These are phyloP conservation scores for Gossypium lobatum DNA, from an alignment of 441 rosid genomes.

Conservation along the genomic window DNA sequence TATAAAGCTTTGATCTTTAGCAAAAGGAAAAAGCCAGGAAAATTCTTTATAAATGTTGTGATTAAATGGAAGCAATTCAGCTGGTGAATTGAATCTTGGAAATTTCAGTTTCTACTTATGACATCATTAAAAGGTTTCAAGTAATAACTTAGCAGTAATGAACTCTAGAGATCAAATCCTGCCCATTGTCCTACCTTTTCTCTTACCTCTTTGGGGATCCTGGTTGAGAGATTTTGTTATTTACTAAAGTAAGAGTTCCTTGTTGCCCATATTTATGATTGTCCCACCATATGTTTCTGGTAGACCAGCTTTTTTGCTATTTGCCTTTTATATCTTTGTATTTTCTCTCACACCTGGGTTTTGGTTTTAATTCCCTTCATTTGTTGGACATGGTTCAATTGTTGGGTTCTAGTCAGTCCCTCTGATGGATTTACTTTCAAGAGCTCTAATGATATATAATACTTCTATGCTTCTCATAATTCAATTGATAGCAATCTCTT, in stretches of 20 bases:
- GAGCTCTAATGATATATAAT: constrained; percentile 5
- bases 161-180: not conserved
- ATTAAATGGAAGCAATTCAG: not conserved
- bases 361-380: not conserved
- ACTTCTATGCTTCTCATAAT: constrained; percentile 1
- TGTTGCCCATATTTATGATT: not conserved
- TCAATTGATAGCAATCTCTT: constrained; percentile 10
- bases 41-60: not conserved
- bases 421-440: not conserved
- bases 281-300: not conserved
- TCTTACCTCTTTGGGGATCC: constrained; percentile 1
- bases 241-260: not conserved
- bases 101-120: not conserved
- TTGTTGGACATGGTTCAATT: not conserved
- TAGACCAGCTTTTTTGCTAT: not conserved
- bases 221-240: not conserved
- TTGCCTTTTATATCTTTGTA: not conserved
- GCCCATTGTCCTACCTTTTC: not conserved
- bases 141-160: not conserved
- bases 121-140: not conserved
- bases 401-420: not conserved
- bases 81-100: not conserved
- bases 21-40: not conserved
- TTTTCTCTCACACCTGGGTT: not conserved
- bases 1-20: not conserved